Base-by-base conservation (phyloP, 805 yeast genomes). In the Limtongozyma cylindracea region DNA sequence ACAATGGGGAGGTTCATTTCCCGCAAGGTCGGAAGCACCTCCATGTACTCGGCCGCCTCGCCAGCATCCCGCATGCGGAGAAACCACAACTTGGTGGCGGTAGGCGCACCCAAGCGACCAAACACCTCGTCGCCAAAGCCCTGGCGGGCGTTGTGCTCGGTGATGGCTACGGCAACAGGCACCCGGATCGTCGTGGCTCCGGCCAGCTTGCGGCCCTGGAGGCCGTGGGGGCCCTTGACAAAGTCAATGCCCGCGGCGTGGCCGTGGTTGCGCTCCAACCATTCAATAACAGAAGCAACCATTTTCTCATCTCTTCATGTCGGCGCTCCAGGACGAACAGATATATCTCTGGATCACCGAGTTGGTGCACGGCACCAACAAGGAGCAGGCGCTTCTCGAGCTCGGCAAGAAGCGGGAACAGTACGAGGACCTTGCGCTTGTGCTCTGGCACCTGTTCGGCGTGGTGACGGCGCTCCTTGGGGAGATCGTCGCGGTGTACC, bases 381-480 rank as follows among this genome's bases (percentile, higher is more conserved):
- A 91, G 34, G 98, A 88, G 36, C 77, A 84, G 36, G 96, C 98
- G 3, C 53, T 84, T 24, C 49, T 82, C 31, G 95, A 82, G 40
- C 53, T 84, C 20, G 95, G 96, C 7, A 77, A 88, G 39, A 82
- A 82, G 37, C 57, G 98, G 29, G 98, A 84, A 38, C 80, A 78
- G 37, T 84, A 76, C 38, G 95, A 80, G 26, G 96, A 84, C 40
- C 55, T 84, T 26, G 96, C 96, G 1, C 44, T 80, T 18, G 91
- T 84, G 4, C 49, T 84, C 26, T 84, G 98, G 98, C 70, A 84
- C 35, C 76, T 94, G 4, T 82, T 73, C 45, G 98, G 96, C 15
- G 95, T 84, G 8, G 80, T 88, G 91, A 70, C 96, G 3, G 71
- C 80, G 11, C 49, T 84, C 18, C 45, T 84, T 27, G 91, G 77